A percentile compares a stretch with the other conserved stretches of the same genome.
Evolutionary conservation across 1,284 basidiomycete species (phyloP).

Genomic region (Hymenochaete sp.): DNA sequence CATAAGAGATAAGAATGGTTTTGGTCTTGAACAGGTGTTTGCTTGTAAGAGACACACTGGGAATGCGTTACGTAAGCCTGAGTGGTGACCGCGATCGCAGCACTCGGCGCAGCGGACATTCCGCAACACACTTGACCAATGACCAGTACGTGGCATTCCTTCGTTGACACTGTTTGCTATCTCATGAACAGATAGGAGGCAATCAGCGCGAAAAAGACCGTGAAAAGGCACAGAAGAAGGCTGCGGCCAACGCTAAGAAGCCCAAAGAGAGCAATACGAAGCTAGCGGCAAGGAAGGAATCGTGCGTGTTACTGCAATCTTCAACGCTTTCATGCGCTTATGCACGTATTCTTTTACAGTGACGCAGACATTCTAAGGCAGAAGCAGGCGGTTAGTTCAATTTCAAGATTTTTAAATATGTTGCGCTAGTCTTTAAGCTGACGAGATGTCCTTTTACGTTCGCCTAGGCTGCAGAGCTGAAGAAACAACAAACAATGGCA

Average conservation of each 20-base stretch:
- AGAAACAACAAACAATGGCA: conserved; percentile 3
- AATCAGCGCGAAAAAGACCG: conserved; percentile 28
- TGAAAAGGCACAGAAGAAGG: conserved; percentile 25
- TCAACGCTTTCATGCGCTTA: conserved; percentile 1
- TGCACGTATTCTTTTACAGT: conserved; percentile 13
- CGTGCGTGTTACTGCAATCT: conserved; percentile 19
- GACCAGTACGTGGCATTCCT: conserved; percentile 10
- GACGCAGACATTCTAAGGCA: conserved; percentile 24
- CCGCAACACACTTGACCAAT: too few species aligned
- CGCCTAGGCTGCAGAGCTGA: conserved; percentile 2
- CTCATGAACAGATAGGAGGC: conserved; percentile 20
- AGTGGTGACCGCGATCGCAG: too few species aligned
- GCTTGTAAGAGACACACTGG: too few species aligned
- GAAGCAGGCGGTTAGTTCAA: conserved; percentile 20
- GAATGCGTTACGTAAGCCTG: too few species aligned
- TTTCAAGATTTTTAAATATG: neutral
- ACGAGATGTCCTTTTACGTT: neutral
- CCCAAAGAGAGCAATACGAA: conserved; percentile 23
- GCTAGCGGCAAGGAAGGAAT: conserved; percentile 24
- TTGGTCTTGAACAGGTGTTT: too few species aligned
- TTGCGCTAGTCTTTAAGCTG: neutral
- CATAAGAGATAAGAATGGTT: too few species aligned
- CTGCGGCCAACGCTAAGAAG: conserved; percentile 19
- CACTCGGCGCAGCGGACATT: too few species aligned
- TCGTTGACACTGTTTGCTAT: too few species aligned